These are phyloP conservation scores for Arxiozyma heterogenica DNA, from an alignment of 1,139 yeast species.

Conservation along the genomic window DNA sequence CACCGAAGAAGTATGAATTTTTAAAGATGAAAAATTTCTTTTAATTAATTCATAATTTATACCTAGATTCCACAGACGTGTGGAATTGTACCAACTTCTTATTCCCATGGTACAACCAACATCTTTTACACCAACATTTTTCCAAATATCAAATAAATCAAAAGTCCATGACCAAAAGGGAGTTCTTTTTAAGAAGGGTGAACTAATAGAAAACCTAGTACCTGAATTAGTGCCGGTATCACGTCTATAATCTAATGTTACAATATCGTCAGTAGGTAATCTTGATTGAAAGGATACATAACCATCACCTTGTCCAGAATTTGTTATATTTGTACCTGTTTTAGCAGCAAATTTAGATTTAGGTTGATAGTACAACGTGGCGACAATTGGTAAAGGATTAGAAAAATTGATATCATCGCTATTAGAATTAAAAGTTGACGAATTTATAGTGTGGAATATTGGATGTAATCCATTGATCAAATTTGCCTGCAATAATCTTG, in stretches of 20 bases:
- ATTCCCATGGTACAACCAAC: conserved; percentile 7
- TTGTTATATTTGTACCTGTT: conserved; percentile 91
- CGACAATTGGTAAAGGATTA: conserved; percentile 12
- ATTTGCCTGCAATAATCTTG: conserved; percentile 18
- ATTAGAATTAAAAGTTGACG: conserved; percentile 9
- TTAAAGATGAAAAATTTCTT: conserved; percentile 30
- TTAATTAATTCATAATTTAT: conserved; percentile 55
- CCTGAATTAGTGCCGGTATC: conserved; percentile 70
- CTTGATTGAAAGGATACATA: conserved; percentile 72
- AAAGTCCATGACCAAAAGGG: conserved; percentile 43
- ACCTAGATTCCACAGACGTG: conserved; percentile 40
- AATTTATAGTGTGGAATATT: conserved; percentile 11
- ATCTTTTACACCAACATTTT: conserved; percentile 13
- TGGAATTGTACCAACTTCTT: conserved; percentile 8
- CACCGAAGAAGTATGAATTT: neutral
- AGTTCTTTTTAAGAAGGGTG: conserved; percentile 44
- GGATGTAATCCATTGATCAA: conserved; percentile 9
- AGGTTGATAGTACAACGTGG: conserved; percentile 9
- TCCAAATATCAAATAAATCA: conserved; percentile 42
- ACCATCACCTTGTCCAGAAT: conserved; percentile 85
- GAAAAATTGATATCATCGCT: conserved; percentile 4
- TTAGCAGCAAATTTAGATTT: conserved; percentile 51
- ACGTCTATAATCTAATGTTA: conserved; percentile 65
- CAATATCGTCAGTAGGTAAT: conserved; percentile 74
- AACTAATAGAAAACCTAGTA: conserved; percentile 3